Evolutionary conservation across 345 rosid genomes (phyloP).

Genomic region (Sonneratia caseolaris): DNA sequence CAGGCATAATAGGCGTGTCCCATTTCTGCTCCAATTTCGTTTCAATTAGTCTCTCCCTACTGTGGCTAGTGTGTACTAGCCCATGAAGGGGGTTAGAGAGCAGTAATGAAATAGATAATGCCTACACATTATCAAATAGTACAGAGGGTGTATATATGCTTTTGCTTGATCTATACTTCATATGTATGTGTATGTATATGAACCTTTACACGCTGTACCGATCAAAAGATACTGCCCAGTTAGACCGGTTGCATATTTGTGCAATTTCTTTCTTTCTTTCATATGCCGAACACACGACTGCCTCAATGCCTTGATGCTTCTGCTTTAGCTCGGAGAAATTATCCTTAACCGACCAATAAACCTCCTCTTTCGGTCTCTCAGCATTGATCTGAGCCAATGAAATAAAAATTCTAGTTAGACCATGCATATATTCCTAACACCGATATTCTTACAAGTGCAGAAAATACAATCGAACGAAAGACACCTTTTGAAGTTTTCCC

Average conservation of each 20-base stretch:
- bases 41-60: not conserved
- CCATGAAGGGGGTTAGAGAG: not conserved
- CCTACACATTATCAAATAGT: not conserved
- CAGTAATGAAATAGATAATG: not conserved
- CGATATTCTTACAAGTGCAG: not conserved
- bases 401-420: too few relatives aligned
- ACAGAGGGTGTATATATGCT: not conserved
- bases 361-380: conserved; percentile 21
- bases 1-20: not conserved
- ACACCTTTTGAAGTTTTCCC: conserved; percentile 28
- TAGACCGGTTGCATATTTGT: not conserved
- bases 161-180: not conserved
- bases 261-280: not conserved
- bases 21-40: not conserved
- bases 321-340: conserved; percentile 10
- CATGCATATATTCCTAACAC: not conserved
- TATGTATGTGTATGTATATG: not conserved
- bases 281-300: not conserved
- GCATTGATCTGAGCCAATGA: conserved; percentile 21
- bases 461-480: not conserved
- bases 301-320: not conserved
- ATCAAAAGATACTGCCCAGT: not conserved
- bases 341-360: conserved; percentile 19
- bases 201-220: not conserved
- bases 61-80: not conserved